Percentiles rank a stretch among this genome's conserved stretches.
phyloP scores from a whole-genome alignment of 1,284 basidiomycete genomes.

The Cryptococcus amylolentus region DNA sequence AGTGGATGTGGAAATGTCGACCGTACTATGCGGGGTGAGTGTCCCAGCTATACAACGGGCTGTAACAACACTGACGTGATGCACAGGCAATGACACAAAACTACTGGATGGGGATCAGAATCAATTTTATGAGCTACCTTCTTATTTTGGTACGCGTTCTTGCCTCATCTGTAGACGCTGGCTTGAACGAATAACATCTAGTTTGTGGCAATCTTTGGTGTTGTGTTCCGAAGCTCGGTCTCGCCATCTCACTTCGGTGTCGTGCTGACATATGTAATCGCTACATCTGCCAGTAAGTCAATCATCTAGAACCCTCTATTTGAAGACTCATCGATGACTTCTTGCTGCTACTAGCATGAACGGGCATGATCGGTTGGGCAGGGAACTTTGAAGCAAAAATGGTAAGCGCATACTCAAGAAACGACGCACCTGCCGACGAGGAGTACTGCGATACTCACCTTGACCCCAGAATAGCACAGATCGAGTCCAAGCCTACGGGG shows the following conservation, averaged over 20 bases:
- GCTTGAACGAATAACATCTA: background rate
- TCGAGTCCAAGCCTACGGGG: constrained; percentile 23
- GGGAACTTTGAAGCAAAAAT: constrained; percentile 1
- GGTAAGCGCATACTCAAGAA: background rate
- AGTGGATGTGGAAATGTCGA: constrained; percentile 24
- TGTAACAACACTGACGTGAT: no score
- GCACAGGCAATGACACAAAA: no score
- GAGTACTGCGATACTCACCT: no score
- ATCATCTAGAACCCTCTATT: no score
- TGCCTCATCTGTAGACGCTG: background rate
- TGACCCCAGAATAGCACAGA: constrained; percentile 25
- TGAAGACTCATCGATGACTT: no score
- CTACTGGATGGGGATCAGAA: no score
- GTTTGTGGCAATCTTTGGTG: constrained; percentile 36
- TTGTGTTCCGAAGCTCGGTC: constrained; percentile 31
- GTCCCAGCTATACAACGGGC: no score
- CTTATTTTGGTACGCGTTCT: background rate
- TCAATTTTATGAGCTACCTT: background rate
- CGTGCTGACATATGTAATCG: constrained; percentile 32
- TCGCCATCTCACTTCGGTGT: constrained; percentile 38
- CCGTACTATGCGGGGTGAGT: background rate
- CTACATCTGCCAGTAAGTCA: constrained; percentile 1
- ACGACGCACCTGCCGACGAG: no score
- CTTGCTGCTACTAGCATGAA: background rate
- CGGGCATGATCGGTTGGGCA: background rate